phyloP scores from a whole-genome alignment of 2,329 filamentous ascomycete species.

The Fusarium caatingaense region DNA sequence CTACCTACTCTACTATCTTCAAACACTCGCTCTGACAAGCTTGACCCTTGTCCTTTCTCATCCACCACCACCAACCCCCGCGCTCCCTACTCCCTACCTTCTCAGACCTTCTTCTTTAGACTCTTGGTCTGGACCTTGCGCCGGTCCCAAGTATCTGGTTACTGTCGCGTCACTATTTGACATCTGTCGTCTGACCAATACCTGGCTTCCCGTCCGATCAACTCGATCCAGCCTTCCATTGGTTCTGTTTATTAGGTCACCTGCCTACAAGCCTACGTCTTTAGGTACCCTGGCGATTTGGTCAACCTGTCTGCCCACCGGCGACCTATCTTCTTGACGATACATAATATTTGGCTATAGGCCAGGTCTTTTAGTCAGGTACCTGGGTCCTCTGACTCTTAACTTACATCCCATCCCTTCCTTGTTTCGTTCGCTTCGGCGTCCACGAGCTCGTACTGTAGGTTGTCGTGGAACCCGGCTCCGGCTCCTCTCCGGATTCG shows the following conservation, averaged over 20 bases:
- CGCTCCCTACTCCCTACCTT: conserved; percentile 1
- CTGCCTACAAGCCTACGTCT: conserved; percentile 37
- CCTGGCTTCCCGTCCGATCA: conserved; percentile 32
- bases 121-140: conserved; percentile 21
- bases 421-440: conserved; percentile 26
- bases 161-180: conserved; percentile 40
- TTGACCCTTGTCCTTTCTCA: conserved; percentile 15
- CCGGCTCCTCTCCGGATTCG: conserved; percentile 42
- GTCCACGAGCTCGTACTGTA: conserved; percentile 21
- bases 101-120: conserved; percentile 19
- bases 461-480: conserved; percentile 36
- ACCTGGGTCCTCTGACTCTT: conserved; percentile 3
- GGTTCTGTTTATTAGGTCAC: conserved; percentile 34
- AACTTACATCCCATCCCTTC: conserved; percentile 14
- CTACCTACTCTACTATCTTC: not conserved
- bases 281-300: conserved; percentile 35
- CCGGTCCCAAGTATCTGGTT: conserved; percentile 37
- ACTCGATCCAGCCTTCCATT: conserved; percentile 36
- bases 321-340: conserved; percentile 23
- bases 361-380: conserved; percentile 11
- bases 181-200: conserved; percentile 39
- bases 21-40: not conserved
- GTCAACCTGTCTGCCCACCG: conserved; percentile 38
- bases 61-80: conserved; percentile 1
- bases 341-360: conserved; percentile 28